Conservation (phyloP, 345 rosid genomes). For the Noccaea caerulescens region DNA sequence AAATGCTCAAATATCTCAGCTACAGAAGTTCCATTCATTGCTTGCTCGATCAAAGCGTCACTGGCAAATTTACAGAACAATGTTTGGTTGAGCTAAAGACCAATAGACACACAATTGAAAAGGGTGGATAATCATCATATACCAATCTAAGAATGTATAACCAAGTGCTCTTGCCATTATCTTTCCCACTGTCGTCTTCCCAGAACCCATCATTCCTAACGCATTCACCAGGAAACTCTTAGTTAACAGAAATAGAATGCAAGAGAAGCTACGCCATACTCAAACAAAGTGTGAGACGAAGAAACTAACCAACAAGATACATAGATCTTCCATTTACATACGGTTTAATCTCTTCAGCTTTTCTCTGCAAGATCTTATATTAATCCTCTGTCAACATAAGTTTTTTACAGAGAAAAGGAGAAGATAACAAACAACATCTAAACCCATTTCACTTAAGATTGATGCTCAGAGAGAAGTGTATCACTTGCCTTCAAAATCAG, state of each 20-base stretch:
- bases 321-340: slow-evolving; percentile 75
- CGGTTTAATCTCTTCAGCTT: slow-evolving; percentile 70
- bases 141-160: slow-evolving; percentile 85
- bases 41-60: slow-evolving; percentile 73
- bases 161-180: slow-evolving; percentile 66
- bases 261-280: slow-evolving; percentile 11
- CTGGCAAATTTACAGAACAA: slow-evolving; percentile 49
- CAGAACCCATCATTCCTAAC: slow-evolving; percentile 97
- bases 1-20: slow-evolving; percentile 78
- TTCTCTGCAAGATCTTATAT: slow-evolving; percentile 60
- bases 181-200: slow-evolving; percentile 92
- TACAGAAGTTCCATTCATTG: slow-evolving; percentile 65
- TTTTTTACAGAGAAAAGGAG: neutral
- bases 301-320: slow-evolving; percentile 92
- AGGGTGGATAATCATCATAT: slow-evolving; percentile 11
- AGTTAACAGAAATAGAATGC: neutral
- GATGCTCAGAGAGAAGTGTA: neutral
- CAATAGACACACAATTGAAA: slow-evolving; percentile 6
- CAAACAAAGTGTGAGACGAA: slow-evolving; percentile 25
- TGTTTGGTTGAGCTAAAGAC: slow-evolving; percentile 8
- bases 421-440: slow-evolving; percentile 11
- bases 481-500: slow-evolving; percentile 63
- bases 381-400: slow-evolving; percentile 41
- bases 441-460: slow-evolving; percentile 11
- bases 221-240: slow-evolving; percentile 6